Base-by-base conservation (phyloP, 768 basidiomycete genomes). In the Ramaria sp. region DNA sequence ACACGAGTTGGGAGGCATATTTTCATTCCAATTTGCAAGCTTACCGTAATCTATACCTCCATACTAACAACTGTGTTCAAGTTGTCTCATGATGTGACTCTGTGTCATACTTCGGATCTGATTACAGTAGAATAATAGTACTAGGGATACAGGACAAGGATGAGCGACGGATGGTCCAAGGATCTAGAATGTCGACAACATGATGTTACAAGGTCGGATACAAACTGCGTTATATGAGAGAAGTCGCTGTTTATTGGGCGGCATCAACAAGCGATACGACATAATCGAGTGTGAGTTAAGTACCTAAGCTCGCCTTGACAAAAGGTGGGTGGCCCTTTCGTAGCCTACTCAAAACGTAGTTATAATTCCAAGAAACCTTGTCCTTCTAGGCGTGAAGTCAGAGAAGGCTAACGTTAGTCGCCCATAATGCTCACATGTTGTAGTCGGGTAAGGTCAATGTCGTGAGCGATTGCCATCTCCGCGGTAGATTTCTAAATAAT, bases 381-480 rank as follows among this genome's bases (percentile, higher is more conserved):
- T 52, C 22, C 22, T 28, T 52, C 51, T 52, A 30, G 34, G 8
- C n/a, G 22, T 41, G 20, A 2, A 12, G 37, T 52, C 20, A 24
- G 34, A 39, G 20, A 39, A 38, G 3, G n/a, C 7, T 22, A 25
- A 12, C 18, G 13, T 18, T 9, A 41, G 15, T 6, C 10, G 3
- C 12, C 13, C n/a, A 36, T 22, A 22, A 13, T 41, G 22, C 36
- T 41, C 20, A 52, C 51, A 41, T 44, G 24, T 1, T 25, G n/a
- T 22, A 44, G 30, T 16, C 28, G 18, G 9, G 6, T 16, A 20
- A 52, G 30, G 22, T 52, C 51, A 39, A 41, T 5, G 22, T 52
- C 51, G 30, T 52, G 51, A 15, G 39, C 22, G 36, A 52, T 52
- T 5, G 38, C 51, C 15, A 52, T 52, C 10, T 52, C 51, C 18